A percentile compares a stretch with the other conserved stretches of the same genome.
Evolutionary conservation across 257 asterid genomes (phyloP).

Genomic region (Petunia secreta): DNA sequence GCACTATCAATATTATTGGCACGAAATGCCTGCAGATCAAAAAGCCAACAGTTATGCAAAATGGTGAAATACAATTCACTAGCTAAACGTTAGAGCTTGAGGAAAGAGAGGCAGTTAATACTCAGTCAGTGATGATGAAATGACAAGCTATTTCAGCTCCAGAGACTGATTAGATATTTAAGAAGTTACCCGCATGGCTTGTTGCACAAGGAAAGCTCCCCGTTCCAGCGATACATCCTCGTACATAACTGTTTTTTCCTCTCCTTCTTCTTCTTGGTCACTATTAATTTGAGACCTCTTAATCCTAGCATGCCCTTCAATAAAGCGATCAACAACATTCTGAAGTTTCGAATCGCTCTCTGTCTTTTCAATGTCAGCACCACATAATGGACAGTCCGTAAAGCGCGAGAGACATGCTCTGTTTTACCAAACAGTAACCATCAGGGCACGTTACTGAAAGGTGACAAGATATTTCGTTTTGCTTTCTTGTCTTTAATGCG

Average conservation of each 20-base stretch:
- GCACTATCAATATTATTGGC: conserved; percentile 91
- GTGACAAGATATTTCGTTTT: not conserved
- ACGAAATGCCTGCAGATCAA: conserved; percentile 75
- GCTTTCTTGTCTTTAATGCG: not conserved
- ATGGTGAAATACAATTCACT: not conserved
- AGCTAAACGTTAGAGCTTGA: conserved; percentile 14
- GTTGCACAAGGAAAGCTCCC: conserved; percentile 93
- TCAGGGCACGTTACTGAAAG: not conserved
- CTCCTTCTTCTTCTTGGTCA: conserved; percentile 59
- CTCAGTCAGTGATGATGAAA: not conserved
- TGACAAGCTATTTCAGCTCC: not conserved
- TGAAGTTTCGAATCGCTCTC: conserved; percentile 81
- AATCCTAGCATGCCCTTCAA: conserved; percentile 97
- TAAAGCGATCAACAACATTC: conserved; percentile 80
- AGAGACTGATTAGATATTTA: not conserved
- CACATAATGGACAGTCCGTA: conserved; percentile 92
- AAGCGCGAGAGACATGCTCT: conserved; percentile 82
- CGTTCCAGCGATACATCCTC: conserved; percentile 94
- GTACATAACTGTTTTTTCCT: conserved; percentile 65
- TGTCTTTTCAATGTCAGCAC: conserved; percentile 90
- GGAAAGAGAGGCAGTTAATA: not conserved
- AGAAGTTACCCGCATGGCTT: conserved; percentile 88
- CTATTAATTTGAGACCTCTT: conserved; percentile 73
- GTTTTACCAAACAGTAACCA: conserved; percentile 32
- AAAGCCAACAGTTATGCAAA: conserved; percentile 24